Conservation (phyloP, 164 flowering plant genomes). For the Magnolia sinica region DNA sequence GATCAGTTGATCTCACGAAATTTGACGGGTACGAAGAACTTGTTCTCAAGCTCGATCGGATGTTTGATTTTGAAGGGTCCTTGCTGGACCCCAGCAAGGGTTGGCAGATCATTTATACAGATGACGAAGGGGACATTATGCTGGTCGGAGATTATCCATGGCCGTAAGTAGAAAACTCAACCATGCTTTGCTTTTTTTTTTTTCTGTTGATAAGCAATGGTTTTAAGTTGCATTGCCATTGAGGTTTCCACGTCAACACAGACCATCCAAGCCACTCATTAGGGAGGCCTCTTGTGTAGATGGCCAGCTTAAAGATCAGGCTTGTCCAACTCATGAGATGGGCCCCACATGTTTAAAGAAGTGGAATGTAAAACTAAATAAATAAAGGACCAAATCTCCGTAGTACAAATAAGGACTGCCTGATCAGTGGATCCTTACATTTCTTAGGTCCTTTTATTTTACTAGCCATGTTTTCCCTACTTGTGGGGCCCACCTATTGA, state of each 20-base stretch:
- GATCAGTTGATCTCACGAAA: conserved; percentile 44
- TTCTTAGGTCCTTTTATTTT: too few species aligned
- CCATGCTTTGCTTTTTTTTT: not conserved
- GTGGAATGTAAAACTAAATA: not conserved
- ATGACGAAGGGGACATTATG: conserved; percentile 47
- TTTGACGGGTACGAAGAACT: conserved; percentile 52
- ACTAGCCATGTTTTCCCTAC: too few species aligned
- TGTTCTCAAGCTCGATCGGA: conserved; percentile 38
- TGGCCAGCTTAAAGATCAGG: too few species aligned
- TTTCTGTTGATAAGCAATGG: not conserved
- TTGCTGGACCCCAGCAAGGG: conserved; percentile 38
- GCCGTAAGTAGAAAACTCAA: conserved; percentile 35
- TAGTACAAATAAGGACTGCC: too few species aligned
- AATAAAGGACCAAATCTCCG: too few species aligned
- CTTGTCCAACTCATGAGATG: too few species aligned
- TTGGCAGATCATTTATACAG: conserved; percentile 46
- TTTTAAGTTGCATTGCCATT: not conserved
- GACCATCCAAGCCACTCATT: not conserved
- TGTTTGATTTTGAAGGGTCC: conserved; percentile 49
- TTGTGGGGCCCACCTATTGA: too few species aligned
- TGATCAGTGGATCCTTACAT: too few species aligned
- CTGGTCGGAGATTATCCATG: conserved; percentile 50
- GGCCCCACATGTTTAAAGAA: too few species aligned
- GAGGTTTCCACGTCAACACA: not conserved
- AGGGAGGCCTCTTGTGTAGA: too few species aligned